phyloP scores from a whole-genome alignment of 164 flowering plant genomes.

The Magnolia changhungtana region DNA sequence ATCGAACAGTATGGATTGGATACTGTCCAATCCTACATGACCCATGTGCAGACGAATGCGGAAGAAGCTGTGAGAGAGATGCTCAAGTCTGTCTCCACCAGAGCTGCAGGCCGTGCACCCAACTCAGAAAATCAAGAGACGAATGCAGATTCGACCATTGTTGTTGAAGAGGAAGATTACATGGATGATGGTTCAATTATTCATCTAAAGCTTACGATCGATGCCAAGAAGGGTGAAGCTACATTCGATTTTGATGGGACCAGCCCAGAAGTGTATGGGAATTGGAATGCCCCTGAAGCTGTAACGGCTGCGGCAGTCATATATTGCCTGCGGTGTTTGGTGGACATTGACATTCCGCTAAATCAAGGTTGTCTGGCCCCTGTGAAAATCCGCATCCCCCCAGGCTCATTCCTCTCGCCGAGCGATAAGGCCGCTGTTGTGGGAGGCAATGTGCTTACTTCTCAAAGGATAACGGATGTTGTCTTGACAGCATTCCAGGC shows the following conservation, averaged over 20 bases:
- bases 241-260: constrained; percentile 79
- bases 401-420: constrained; percentile 91
- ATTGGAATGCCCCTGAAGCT: constrained; percentile 99
- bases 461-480: constrained; percentile 93
- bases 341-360: constrained; percentile 88
- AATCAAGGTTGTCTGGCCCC: constrained; percentile 98
- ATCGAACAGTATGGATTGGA: constrained; percentile 86
- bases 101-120: constrained; percentile 32
- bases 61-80: constrained; percentile 96
- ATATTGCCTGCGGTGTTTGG: constrained; percentile 90
- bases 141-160: constrained; percentile 24
- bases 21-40: constrained; percentile 93
- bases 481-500: constrained; percentile 92
- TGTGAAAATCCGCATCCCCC: constrained; percentile 72
- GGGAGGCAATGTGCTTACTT: constrained; percentile 96
- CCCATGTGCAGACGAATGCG: constrained; percentile 82
- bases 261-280: constrained; percentile 95
- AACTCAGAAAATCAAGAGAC: constrained; percentile 13
- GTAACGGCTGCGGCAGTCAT: constrained; percentile 95
- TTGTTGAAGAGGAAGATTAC: constrained; percentile 85
- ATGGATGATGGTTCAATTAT: constrained; percentile 97
- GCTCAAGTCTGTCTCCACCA: constrained; percentile 78
- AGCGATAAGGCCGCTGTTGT: constrained; percentile 97
- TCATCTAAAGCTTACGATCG: constrained; percentile 74
- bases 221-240: constrained; percentile 78